Conservation (phyloP, 306 rosid genomes). For the Myrica gale region DNA sequence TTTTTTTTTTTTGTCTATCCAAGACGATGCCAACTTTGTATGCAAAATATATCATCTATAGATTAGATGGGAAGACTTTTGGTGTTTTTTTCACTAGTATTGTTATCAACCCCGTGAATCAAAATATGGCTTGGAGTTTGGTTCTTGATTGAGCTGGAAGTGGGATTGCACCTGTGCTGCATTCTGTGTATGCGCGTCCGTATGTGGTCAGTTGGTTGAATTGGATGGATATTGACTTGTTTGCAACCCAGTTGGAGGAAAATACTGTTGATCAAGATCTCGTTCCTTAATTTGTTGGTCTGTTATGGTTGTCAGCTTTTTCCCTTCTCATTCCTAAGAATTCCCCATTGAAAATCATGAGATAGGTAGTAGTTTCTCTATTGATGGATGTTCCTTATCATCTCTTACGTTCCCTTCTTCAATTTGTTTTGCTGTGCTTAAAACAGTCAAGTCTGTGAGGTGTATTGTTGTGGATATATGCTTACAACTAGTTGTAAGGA, state of each 20-base stretch:
- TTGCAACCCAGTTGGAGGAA: not conserved
- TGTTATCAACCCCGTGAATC: slow-evolving; percentile 3
- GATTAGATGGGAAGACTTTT: not conserved
- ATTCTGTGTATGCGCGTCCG: not conserved
- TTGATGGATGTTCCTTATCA: not conserved
- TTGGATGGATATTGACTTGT: too few relatives aligned
- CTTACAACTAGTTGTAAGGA: not conserved
- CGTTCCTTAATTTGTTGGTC: not conserved
- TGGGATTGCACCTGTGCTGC: not conserved
- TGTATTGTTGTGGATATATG: not conserved
- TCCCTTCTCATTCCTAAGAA: not conserved
- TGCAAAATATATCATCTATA: not conserved
- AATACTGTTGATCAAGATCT: not conserved
- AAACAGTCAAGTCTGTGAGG: not conserved
- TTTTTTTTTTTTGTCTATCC: too few relatives aligned
- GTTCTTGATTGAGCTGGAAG: not conserved
- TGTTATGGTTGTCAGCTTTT: not conserved
- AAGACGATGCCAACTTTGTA: too few relatives aligned
- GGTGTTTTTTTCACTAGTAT: not conserved
- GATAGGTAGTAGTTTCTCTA: not conserved
- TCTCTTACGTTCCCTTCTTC: not conserved
- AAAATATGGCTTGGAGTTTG: not conserved
- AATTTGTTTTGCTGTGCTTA: not conserved
- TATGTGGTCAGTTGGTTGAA: too few relatives aligned
- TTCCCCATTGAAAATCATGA: not conserved